Evolutionary conservation across 371 early-diverging fungal genomes (phyloP), one percentile per base, ranked within the genome.

Genomic region (Zopfochytrium polystomum): DNA sequence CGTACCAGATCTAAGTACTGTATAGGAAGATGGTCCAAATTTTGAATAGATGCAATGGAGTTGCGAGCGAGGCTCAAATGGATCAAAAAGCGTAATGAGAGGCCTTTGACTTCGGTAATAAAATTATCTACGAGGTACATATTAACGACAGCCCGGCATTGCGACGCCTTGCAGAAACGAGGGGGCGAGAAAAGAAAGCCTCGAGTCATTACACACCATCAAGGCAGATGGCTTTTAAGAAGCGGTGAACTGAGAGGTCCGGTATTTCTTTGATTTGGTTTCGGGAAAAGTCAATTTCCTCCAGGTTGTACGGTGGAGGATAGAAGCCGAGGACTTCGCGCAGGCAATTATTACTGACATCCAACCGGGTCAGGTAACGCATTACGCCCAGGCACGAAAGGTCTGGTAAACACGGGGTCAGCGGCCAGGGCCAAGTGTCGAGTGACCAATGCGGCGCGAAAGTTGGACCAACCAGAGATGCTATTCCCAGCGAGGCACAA

Each of bases 281-380:
- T 15, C 70, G 54, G 3, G 75, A 72, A 29, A 81, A 69, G 54
- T 81, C 75, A n/a, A 76, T 57, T 30, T 73, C 60, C 57, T 79
- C 77, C 5, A 81, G 66, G 52, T 78, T 75, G 71, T 66, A 74
- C 23, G 75, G 76, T 7, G 75, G 64, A 7, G 76, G 75, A 22
- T 62, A 52, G 56, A 71, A 66, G 1, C 15, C 56, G 26, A 69
- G 65, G 1, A 63, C 62, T 15, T 64, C 58, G 5, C 71, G 54
- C 25, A 80, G 63, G 20, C 60, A 52, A 62, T 80, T 80, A 67
- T 71, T 56, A 35, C 74, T 74, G 23, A 74, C 57, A 56, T 80
- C 74, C 26, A 80, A 32, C 29, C 70, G 66, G 18, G 70, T 67
- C 6, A 80, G 65, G 55, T 77, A 74, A 15, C 58, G 59, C 66